Evolutionary conservation across 305 asterid genomes (phyloP), one percentile per base, ranked within the genome.

Genomic region (Rubia tinctorum): DNA sequence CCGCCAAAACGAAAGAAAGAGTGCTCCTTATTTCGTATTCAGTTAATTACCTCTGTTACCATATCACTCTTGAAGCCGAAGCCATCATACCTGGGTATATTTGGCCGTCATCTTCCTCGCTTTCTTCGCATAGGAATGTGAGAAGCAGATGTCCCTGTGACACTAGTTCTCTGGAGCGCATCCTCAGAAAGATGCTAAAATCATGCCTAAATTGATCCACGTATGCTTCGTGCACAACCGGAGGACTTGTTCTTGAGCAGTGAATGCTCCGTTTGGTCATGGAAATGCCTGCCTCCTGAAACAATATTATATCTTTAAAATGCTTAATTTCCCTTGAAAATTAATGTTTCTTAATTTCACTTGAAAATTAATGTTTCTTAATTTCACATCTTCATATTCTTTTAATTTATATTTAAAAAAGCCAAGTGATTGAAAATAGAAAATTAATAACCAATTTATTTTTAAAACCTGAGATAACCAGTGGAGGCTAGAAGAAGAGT

Each of bases 141-240:
- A 85, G 70, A 23, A 83, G 76, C 75, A 85, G 77, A 15, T 74
- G 79, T 12, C 88, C 90, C 7, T 67, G 59, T 8, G 9, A 6
- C 43, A 75, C 64, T 0, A 86, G 20, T 68, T 86, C 88, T 39
- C 69, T 23, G 0, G 75, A 34, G 2, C 86, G 69, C 25, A 27
- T n/a, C 8, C 58, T 69, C 4, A 82, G 14, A 58, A 58, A 58
- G 12, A 58, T 58, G 11, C 72, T 68, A 43, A 86, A 83, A 11
- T 86, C 88, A 30, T 37, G 76, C 23, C 67, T 68, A 43, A 70
- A 81, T 66, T 84, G 85, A 51, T 27, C 30, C 15, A 9, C 49
- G 27, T 81, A 84, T 71, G 82, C 79, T 45, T 73, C 45, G 11
- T 71, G 22, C 66, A 81, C 76, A 17, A 60, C 5, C 0, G 71